These are phyloP conservation scores for Linderina pennispora DNA, from an alignment of 192 early-diverging fungal species.

Conservation along the genomic window DNA sequence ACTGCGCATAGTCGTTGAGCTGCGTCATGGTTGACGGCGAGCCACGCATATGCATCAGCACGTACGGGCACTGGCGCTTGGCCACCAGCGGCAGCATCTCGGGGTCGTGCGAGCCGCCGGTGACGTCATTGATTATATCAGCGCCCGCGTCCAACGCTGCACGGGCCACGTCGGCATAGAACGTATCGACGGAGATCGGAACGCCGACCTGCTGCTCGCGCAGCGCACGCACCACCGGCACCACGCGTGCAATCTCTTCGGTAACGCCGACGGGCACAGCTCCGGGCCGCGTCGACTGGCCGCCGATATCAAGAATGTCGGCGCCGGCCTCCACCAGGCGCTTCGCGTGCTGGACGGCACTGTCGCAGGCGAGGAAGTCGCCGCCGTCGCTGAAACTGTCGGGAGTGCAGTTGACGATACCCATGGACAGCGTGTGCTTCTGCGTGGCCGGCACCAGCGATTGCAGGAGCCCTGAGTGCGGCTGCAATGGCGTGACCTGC, in stretches of 20 bases:
- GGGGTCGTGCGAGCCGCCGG: conserved; percentile 75
- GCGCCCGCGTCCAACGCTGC: conserved; percentile 88
- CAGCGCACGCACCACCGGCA: conserved; percentile 80
- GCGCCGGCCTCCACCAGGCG: conserved; percentile 71
- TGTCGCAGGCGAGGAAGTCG: conserved; percentile 51
- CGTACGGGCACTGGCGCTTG: conserved; percentile 70
- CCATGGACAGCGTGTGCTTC: conserved; percentile 81
- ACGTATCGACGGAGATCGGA: conserved; percentile 94
- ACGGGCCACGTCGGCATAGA: conserved; percentile 74
- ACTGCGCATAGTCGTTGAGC: conserved; percentile 66
- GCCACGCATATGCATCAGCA: conserved; percentile 99
- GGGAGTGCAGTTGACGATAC: conserved; percentile 94
- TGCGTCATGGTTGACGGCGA: conserved; percentile 78
- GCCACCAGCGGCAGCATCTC: conserved; percentile 78
- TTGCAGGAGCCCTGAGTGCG: conserved; percentile 49
- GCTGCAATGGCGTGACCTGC: conserved; percentile 41
- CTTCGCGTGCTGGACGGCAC: conserved; percentile 60
- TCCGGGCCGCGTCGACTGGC: conserved; percentile 87
- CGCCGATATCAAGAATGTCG: conserved; percentile 94
- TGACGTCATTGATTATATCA: conserved; percentile 92
- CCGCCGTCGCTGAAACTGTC: conserved; percentile 97
- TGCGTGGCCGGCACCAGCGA: conserved; percentile 39
- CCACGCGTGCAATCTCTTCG: conserved; percentile 75
- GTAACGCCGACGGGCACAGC: conserved; percentile 66
- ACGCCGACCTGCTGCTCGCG: conserved; percentile 50